These are phyloP conservation scores for Sungouiella blattae DNA, from an alignment of 805 yeast genomes.

Conservation along the genomic window DNA sequence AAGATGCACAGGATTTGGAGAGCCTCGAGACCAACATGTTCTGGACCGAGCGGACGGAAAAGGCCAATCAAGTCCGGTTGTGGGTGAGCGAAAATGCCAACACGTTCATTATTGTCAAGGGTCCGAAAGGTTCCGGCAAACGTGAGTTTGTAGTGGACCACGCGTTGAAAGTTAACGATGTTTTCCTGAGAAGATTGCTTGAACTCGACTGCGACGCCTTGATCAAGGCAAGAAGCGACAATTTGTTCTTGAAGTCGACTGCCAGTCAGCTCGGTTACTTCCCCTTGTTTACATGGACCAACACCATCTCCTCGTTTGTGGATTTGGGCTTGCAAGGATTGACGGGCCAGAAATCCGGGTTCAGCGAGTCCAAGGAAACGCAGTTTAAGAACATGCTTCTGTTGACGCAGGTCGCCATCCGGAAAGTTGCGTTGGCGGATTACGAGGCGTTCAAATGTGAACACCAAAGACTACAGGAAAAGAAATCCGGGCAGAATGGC, in stretches of 20 bases:
- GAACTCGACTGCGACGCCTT: constrained; percentile 77
- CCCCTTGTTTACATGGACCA: constrained; percentile 93
- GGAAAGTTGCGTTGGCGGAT: constrained; percentile 48
- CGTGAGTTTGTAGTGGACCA: constrained; percentile 69
- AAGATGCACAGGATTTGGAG: constrained; percentile 10
- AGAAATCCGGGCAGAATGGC: constrained; percentile 8
- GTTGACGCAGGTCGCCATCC: constrained; percentile 68
- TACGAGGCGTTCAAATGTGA: constrained; percentile 26
- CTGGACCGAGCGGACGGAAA: constrained; percentile 72
- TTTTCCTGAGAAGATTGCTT: constrained; percentile 45
- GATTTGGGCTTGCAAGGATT: constrained; percentile 87
- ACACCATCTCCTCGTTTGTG: constrained; percentile 68
- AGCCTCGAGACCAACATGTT: constrained; percentile 29
- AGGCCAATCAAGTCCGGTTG: constrained; percentile 62
- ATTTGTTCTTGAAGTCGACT: constrained; percentile 59
- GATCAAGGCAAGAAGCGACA: constrained; percentile 70
- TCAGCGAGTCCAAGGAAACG: constrained; percentile 76
- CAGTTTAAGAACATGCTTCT: constrained; percentile 79
- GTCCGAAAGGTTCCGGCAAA: constrained; percentile 96
- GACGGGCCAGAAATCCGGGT: constrained; percentile 91
- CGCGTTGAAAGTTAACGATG: constrained; percentile 53
- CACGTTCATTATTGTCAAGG: constrained; percentile 84
- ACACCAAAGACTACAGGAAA: constrained; percentile 17
- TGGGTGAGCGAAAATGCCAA: constrained; percentile 88
- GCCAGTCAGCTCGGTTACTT: constrained; percentile 83